A percentile compares a stretch with the other conserved stretches of the same genome.
Evolutionary conservation across 2,329 filamentous ascomycete species (phyloP).

Genomic region (Epichloe typhina): DNA sequence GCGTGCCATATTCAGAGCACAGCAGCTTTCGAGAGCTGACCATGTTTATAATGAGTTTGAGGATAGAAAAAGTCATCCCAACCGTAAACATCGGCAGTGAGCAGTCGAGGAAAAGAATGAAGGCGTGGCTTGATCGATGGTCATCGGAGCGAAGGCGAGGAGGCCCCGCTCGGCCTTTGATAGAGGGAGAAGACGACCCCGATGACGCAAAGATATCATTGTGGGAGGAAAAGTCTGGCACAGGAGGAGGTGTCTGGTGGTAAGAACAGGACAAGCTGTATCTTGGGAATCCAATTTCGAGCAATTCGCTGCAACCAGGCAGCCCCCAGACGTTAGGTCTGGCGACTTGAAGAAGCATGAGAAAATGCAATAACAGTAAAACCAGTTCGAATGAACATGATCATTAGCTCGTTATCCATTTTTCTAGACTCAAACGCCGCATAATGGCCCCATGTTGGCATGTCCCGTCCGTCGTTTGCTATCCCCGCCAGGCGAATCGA

Average conservation of each 20-base stretch:
- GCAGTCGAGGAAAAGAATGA: constrained; percentile 44
- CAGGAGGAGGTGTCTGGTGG: constrained; percentile 28
- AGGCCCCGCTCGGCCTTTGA: constrained; percentile 34
- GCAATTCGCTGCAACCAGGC: background rate
- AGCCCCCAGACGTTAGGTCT: background rate
- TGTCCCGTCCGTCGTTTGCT: background rate
- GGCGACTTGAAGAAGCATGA: background rate
- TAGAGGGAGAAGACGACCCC: constrained; percentile 25
- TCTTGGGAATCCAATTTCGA: constrained; percentile 4
- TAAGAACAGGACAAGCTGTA: constrained; percentile 6
- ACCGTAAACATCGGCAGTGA: constrained; percentile 73
- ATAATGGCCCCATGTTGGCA: background rate
- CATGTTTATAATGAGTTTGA: constrained; percentile 77
- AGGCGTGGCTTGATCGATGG: constrained; percentile 52
- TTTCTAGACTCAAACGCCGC: constrained; percentile 2
- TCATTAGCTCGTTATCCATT: background rate
- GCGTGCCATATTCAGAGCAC: constrained; percentile 92
- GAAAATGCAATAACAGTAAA: background rate
- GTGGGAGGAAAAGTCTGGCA: constrained; percentile 26
- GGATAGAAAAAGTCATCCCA: constrained; percentile 81
- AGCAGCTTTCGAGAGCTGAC: constrained; percentile 89
- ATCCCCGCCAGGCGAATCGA: background rate
- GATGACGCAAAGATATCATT: constrained; percentile 15
- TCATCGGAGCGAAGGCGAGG: constrained; percentile 42
- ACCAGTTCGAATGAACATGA: background rate